Evolutionary conservation across 345 rosid genomes (phyloP), one percentile per base, ranked within the genome.

Genomic region (Citrus hindsii): DNA sequence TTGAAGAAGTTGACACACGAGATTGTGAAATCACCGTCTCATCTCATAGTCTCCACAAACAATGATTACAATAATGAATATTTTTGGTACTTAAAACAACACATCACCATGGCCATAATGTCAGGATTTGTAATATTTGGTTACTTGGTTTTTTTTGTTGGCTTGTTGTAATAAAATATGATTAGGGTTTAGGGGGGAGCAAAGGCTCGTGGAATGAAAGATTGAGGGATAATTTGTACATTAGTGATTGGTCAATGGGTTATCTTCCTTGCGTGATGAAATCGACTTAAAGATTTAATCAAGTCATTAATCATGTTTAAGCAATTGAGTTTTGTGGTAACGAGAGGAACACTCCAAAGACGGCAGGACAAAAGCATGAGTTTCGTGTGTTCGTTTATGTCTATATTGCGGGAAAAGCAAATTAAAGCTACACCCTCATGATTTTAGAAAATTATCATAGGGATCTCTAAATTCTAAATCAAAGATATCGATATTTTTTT

Each of bases 311-410:
- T 70, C 28, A 51, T 46, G 77, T 21, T 74, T 72, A 28, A 75
- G 67, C 30, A 67, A 69, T 66, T 24, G 67, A 30, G 7, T 64
- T 71, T 71, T 81, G 81, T 33, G 21, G 71, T 74, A 71, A 40
- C 82, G 58, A 76, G 19, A 83, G 86, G 86, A 80, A 80, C 88
- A 80, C 85, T 76, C 79, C 83, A 85, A 80, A 71, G 73, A 82
- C 87, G 80, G 83, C 83, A 38, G 67, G 79, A 80, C 83, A 73
- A 37, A 38, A 56, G 0, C 25, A 72, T 55, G 68, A 73, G 69
- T 87, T 85, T 83, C 84, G 83, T 82, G 86, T 71, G 61, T n/a
- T 77, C 19, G 46, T 68, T 79, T 37, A 35, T 55, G 51, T 3
- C 13, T 46, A 12, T 46, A 46, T 46, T 46, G 10, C 51, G 13